phyloP scores from a whole-genome alignment of 768 basidiomycete genomes.

The Phylloporus rhodoxanthus region DNA sequence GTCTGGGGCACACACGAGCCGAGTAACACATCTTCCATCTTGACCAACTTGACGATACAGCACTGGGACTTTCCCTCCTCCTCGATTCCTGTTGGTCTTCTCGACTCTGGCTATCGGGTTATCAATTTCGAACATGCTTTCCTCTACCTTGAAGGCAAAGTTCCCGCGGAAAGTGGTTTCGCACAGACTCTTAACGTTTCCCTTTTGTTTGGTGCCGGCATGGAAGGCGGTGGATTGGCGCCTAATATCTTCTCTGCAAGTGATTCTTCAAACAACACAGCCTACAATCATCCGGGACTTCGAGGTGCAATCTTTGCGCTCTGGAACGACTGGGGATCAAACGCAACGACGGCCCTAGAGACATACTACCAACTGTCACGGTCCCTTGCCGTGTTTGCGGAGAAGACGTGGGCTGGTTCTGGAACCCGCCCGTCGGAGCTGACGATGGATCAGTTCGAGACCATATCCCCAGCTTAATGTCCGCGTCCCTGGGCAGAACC shows the following conservation, averaged over 20 bases:
- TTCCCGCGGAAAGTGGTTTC: constrained; percentile 28
- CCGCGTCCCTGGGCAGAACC: constrained; percentile 39
- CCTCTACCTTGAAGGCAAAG: constrained; percentile 36
- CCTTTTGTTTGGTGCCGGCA: constrained; percentile 24
- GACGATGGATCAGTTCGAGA: constrained; percentile 33
- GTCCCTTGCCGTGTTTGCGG: constrained; percentile 37
- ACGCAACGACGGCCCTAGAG: constrained; percentile 40
- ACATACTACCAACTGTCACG: constrained; percentile 39
- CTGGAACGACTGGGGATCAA: constrained; percentile 44
- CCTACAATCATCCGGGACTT: constrained; percentile 22
- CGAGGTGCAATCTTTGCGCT: constrained; percentile 34
- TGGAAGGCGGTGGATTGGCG: constrained; percentile 31
- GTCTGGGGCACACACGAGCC: constrained; percentile 41
- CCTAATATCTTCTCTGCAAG: constrained; percentile 31
- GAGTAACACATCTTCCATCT: constrained; percentile 31
- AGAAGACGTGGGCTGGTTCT: constrained; percentile 41
- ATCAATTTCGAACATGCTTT: constrained; percentile 35
- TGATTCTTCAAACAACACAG: constrained; percentile 31
- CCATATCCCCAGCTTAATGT: constrained; percentile 34
- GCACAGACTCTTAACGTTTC: constrained; percentile 30
- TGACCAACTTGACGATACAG: constrained; percentile 39
- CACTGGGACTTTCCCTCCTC: constrained; percentile 37
- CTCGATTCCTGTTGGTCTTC: constrained; percentile 31
- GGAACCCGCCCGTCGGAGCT: constrained; percentile 32
- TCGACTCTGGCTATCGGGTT: constrained; percentile 31